Evolutionary conservation across 2,329 filamentous ascomycete species (phyloP), one percentile per base, ranked within the genome.

Genomic region (Stachybotrys echinatus): DNA sequence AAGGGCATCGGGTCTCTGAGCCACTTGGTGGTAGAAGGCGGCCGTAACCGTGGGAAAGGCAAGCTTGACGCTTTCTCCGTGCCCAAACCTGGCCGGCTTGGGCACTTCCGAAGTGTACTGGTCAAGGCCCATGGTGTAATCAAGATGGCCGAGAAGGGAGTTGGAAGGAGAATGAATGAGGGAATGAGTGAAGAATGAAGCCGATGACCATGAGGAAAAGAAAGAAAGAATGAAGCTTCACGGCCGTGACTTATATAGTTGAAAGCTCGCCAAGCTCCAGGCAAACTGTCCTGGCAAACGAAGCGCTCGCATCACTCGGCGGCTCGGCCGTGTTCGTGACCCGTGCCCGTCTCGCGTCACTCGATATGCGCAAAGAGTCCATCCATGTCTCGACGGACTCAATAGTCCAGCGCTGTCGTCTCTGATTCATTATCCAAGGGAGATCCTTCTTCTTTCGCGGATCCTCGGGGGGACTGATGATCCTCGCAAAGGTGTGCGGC

Each of bases 1-100:
- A 23, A 64, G 60, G 45, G 56, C 59, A 21, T 68, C 58, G 18
- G 74, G 73, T 23, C 64, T 61, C 12, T 54, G 53, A 42, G 63
- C 59, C 10, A 68, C 73, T 55, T 67, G 58, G 39, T 69, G 65
- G 23, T 69, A 66, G 54, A 72, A 70, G 18, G 69, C 66, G 12
- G 67, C 56, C 18, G 68, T 71, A 45, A 66, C 58, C 7, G 69
- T 72, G n/a, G 60, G 52, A 53, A 73, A 74, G 17, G 67, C 67
- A 42, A 57, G 54, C 19, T 61, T 52, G 14, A 60, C 48, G 40
- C 51, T 46, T 48, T 56, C 48, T 20, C 57, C 55, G 48, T 55
- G 50, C 44, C 58, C 58, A 27, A 58, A 45, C 22, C 18, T 22
- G 27, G 43, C 8, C 19, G 45, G 51, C 23, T 34, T 47, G 20